Percentiles rank a stretch among this genome's conserved stretches.
Evolutionary conservation across 441 rosid species (phyloP).

Genomic region (Gossypium davidsonii): DNA sequence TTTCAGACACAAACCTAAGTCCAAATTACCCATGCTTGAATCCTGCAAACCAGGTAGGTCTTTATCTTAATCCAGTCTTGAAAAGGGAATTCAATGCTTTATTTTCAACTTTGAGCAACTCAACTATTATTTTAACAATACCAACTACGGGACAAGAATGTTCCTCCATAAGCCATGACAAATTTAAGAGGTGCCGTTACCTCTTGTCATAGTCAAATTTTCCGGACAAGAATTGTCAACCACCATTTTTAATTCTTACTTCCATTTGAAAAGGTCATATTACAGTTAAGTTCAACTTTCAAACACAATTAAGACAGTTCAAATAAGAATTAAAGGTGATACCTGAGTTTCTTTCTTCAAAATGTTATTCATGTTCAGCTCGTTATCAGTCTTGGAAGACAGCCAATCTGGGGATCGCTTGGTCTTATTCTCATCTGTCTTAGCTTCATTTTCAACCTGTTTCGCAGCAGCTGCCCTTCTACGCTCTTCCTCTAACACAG

Average conservation of each 20-base stretch:
- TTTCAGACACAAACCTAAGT: conserved; percentile 54
- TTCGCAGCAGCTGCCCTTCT: conserved; percentile 31
- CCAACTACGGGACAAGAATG: background rate
- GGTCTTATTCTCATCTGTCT: conserved; percentile 32
- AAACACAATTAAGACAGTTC: background rate
- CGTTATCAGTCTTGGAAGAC: conserved; percentile 28
- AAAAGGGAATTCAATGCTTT: background rate
- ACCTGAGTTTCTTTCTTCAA: conserved; percentile 41
- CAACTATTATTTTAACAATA: background rate
- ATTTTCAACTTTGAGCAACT: background rate
- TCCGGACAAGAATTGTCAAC: background rate
- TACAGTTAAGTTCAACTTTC: background rate
- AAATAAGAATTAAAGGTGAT: background rate
- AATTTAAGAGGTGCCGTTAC: too few species aligned
- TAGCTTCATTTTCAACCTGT: conserved; percentile 43
- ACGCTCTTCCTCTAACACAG: conserved; percentile 47
- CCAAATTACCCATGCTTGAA: conserved; percentile 38
- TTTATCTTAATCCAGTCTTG: background rate
- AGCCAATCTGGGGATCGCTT: conserved; percentile 28
- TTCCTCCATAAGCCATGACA: background rate
- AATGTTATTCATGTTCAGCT: conserved; percentile 25
- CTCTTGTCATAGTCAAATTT: background rate
- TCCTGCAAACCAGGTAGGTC: conserved; percentile 40
- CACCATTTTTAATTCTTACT: background rate
- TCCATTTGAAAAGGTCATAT: background rate